Conservation (phyloP, 768 basidiomycete genomes). For the Clitopilus passeckerianus region DNA sequence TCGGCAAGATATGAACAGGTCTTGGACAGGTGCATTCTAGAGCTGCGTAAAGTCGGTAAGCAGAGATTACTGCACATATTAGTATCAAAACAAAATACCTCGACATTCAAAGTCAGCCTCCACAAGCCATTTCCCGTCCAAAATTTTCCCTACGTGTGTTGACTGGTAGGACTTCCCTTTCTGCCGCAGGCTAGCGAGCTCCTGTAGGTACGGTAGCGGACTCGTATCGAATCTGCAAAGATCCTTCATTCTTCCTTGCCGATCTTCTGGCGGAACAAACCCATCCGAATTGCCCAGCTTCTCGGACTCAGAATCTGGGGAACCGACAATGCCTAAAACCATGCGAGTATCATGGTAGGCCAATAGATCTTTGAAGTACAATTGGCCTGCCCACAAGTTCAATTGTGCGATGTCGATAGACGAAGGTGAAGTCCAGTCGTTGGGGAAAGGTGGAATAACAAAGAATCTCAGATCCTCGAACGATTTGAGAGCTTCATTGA, state of each 20-base stretch:
- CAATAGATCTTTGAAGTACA: constrained; percentile 28
- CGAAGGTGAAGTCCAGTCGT: constrained; percentile 9
- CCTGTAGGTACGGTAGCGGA: constrained; percentile 27
- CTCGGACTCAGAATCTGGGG: neutral
- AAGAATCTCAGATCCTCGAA: constrained; percentile 31
- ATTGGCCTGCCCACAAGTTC: constrained; percentile 40
- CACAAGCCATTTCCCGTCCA: too few relatives aligned
- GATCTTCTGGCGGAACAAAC: constrained; percentile 21
- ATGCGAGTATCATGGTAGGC: constrained; percentile 29
- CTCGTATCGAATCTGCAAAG: constrained; percentile 25
- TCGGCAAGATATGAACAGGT: too few relatives aligned
- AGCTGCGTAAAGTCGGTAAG: too few relatives aligned
- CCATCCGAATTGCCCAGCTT: constrained; percentile 19
- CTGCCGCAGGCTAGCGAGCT: constrained; percentile 27
- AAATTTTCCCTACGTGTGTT: constrained; percentile 36
- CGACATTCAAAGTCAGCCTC: too few relatives aligned
- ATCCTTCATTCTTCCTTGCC: constrained; percentile 8
- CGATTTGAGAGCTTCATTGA: constrained; percentile 23
- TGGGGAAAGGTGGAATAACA: constrained; percentile 19
- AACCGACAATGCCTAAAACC: constrained; percentile 26
- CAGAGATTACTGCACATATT: too few relatives aligned
- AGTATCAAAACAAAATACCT: too few relatives aligned
- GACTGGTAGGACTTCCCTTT: constrained; percentile 29
- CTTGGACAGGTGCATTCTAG: too few relatives aligned
- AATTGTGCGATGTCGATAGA: constrained; percentile 22